Base-by-base conservation (phyloP, 495 filamentous ascomycete species). In the Penicillium flavigenum region DNA sequence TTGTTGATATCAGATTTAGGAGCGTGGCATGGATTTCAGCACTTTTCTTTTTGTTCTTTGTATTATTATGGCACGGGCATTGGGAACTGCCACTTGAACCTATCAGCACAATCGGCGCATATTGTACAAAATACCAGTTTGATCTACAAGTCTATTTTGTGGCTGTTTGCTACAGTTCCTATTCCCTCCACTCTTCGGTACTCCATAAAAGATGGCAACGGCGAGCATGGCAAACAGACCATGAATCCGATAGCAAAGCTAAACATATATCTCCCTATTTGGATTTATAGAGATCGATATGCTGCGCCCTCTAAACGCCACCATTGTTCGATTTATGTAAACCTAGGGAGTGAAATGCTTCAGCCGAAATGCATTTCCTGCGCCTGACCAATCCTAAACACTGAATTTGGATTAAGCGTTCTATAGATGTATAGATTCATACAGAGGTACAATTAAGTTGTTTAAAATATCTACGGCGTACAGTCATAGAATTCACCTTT, bases 71-170 rank as follows among this genome's bases (percentile, higher is more conserved):
- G 69, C 63, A 66, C 61, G 54, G 70, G 67, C 60, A 66, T 71
- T 45, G 39, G 63, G 63, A 58, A 66, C 51, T 54, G 64, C 57
- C 56, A 56, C 48, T 56, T 59, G 56, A 58, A 51, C 65, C 55
- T 70, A 65, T 67, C 60, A 71, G 71, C 72, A 74, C 71, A 56
- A 63, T 63, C 59, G 74, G 74, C 74, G 74, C 64, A 75, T 65
- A 32, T 48, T 69, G 66, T 69, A 72, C 68, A 69, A 67, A 62
- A 64, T 64, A 61, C 32, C 56, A 65, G 64, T 70, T 54, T 63
- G 60, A 62, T 65, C 29, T 42, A 50, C 41, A 54, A 19, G 31
- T 45, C 20, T 29, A n/a, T 47, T 34, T 47, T 46, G 26, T 31
- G 53, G 29, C 27, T 19, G 45, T 48, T 48, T 19, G 31, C 29